These are phyloP conservation scores for Barbatosphaeria neglecta DNA, from an alignment of 495 filamentous ascomycete genomes.

Conservation along the genomic window DNA sequence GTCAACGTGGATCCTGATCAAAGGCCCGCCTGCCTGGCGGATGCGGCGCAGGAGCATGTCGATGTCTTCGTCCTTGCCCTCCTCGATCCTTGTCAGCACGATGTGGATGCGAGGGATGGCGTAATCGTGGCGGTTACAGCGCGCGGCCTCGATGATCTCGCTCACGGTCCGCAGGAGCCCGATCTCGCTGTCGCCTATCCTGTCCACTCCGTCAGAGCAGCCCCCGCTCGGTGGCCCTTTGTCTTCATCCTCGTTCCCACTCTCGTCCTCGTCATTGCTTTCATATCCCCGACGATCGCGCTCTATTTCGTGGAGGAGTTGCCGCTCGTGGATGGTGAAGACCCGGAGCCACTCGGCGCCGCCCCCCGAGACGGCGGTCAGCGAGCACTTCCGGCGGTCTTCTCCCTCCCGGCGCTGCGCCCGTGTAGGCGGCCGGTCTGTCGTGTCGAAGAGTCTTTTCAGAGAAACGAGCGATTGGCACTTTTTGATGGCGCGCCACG, in stretches of 20 bases:
- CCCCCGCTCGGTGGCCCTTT: too few relatives aligned
- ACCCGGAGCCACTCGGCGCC: slow-evolving; percentile 3
- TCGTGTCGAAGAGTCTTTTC: not conserved
- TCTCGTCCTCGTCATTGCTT: not conserved
- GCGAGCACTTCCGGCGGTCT: not conserved
- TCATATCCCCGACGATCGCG: slow-evolving; percentile 1
- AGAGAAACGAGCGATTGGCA: not conserved
- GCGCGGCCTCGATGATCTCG: not conserved
- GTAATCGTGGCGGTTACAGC: not conserved
- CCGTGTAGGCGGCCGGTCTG: not conserved
- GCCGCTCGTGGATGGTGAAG: not conserved
- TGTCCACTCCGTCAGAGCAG: too few relatives aligned
- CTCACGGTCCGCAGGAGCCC: not conserved
- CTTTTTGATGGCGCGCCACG: not conserved
- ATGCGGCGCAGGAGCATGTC: slow-evolving; percentile 2
- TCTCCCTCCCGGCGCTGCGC: not conserved
- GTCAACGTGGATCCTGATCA: not conserved
- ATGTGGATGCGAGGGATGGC: not conserved
- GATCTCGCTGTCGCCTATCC: too few relatives aligned
- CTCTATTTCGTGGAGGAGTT: not conserved
- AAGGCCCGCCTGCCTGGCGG: not conserved
- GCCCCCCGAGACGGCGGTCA: not conserved
- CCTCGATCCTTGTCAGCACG: not conserved
- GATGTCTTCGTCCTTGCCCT: slow-evolving; percentile 1
- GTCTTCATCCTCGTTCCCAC: not conserved